Percentiles rank a stretch among this genome's conserved stretches.
Conservation (phyloP, 768 basidiomycete genomes). For the Dioszegia crocea region DNA sequence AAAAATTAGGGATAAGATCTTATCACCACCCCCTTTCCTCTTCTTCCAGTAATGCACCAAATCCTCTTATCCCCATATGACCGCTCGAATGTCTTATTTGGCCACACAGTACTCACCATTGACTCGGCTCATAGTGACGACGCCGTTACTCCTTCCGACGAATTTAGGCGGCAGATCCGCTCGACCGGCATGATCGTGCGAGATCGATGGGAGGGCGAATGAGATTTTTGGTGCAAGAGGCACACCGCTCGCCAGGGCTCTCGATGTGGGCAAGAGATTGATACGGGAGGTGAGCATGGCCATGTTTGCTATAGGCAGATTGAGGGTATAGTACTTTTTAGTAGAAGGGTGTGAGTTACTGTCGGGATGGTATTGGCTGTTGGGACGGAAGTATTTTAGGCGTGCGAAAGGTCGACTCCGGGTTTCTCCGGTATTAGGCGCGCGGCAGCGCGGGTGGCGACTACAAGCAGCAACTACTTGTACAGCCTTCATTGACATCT, state of each 20-base stretch:
- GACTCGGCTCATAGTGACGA: slow-evolving; percentile 10
- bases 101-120: slow-evolving; percentile 40
- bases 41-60: background rate
- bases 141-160: slow-evolving; percentile 27
- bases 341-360: background rate
- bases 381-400: background rate
- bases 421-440: slow-evolving; percentile 6
- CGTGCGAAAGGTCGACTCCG: background rate
- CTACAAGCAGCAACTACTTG: no score
- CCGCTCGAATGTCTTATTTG: no score
- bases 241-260: slow-evolving; percentile 71
- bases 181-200: slow-evolving; percentile 58
- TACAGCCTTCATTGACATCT: no score
- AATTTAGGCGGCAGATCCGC: slow-evolving; percentile 29
- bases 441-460: no score
- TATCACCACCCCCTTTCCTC: no score
- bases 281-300: slow-evolving; percentile 49
- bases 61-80: background rate
- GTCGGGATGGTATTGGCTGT: background rate
- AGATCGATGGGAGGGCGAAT: slow-evolving; percentile 60
- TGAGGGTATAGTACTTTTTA: background rate
- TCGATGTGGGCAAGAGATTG: slow-evolving; percentile 74
- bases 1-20: no score
- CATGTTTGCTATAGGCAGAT: slow-evolving; percentile 15
- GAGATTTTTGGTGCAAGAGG: slow-evolving; percentile 73